phyloP scores from a whole-genome alignment of 345 rosid species.

The Sonneratia alba region DNA sequence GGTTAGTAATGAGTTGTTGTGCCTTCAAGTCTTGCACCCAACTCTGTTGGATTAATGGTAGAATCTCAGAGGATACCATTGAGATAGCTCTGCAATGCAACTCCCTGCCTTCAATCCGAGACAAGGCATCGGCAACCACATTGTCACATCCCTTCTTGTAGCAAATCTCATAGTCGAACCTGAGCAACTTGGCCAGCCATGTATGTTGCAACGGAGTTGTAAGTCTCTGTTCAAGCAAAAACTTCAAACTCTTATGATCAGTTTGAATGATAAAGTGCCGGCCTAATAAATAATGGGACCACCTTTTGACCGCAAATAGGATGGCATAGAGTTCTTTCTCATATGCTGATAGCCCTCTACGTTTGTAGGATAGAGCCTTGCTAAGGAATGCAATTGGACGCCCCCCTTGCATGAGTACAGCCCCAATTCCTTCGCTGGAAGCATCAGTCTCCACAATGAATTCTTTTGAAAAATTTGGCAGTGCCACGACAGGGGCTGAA shows the following conservation, averaged over 20 bases:
- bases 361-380: not conserved
- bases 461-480: not conserved
- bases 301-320: not conserved
- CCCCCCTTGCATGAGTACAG: not conserved
- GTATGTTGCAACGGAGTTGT: not conserved
- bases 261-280: not conserved
- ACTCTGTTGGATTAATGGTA: too few species aligned
- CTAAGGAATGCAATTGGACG: conserved; percentile 1
- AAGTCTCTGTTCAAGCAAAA: not conserved
- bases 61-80: too few species aligned
- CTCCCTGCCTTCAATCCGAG: not conserved
- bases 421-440: not conserved
- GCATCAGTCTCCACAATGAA: not conserved
- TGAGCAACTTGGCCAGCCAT: not conserved
- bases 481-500: not conserved
- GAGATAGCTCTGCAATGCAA: too few species aligned
- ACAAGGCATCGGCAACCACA: not conserved
- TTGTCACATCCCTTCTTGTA: not conserved
- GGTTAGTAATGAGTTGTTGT: too few species aligned
- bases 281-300: not conserved
- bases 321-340: not conserved
- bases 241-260: not conserved
- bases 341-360: too few species aligned
- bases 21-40: too few species aligned
- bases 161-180: not conserved